These are phyloP conservation scores for Daedaleopsis nitida DNA, from an alignment of 768 basidiomycete species.

Conservation along the genomic window DNA sequence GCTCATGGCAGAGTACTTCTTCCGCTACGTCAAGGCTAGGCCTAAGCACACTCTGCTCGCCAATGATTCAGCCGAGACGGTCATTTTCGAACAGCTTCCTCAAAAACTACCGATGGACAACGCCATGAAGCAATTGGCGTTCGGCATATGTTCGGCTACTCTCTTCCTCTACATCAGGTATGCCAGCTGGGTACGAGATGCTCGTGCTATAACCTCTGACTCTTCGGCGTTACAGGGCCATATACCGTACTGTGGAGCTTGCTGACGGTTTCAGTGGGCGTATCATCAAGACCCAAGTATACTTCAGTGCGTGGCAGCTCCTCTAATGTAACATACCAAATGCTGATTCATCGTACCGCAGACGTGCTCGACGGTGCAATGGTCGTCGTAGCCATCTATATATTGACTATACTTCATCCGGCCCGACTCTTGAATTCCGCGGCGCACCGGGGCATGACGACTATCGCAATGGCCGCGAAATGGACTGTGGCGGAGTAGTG, in stretches of 20 bases:
- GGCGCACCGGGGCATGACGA: background rate
- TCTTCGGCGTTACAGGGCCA: conserved; percentile 31
- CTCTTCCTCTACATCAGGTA: conserved; percentile 15
- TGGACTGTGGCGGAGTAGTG: background rate
- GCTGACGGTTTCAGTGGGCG: conserved; percentile 50
- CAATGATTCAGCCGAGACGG: background rate
- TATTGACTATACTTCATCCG: conserved; percentile 48
- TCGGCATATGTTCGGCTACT: conserved; percentile 4
- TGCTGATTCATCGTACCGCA: conserved; percentile 18
- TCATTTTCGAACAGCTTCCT: background rate
- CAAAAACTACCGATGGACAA: background rate
- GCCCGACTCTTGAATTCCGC: conserved; percentile 32
- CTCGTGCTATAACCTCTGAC: background rate
- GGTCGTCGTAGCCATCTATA: conserved; percentile 45
- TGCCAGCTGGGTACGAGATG: background rate
- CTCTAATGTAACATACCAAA: background rate
- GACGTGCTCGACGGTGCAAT: conserved; percentile 53
- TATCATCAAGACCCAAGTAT: conserved; percentile 45
- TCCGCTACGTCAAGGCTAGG: conserved; percentile 4
- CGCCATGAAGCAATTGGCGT: background rate
- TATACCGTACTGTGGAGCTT: conserved; percentile 53
- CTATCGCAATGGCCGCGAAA: background rate
- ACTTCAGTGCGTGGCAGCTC: background rate
- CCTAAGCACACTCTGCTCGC: conserved; percentile 16
- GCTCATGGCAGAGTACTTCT: background rate